Conservation (phyloP, 1,284 basidiomycete genomes). For the Malassezia dermatis region DNA sequence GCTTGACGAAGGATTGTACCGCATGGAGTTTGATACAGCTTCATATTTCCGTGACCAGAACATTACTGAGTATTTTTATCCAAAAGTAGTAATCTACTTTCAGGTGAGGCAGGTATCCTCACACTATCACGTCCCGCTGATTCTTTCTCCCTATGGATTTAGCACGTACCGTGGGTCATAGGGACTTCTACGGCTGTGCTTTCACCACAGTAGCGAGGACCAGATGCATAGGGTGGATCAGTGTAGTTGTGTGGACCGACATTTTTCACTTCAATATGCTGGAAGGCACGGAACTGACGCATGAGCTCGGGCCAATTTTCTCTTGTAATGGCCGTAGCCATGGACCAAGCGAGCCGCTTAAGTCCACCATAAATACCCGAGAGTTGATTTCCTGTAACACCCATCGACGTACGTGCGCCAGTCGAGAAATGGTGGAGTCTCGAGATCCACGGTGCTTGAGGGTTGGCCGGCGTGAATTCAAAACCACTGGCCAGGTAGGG, state of each 20-base stretch:
- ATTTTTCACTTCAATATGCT: slow-evolving; percentile 3
- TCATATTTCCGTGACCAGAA: neutral
- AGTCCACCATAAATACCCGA: slow-evolving; percentile 11
- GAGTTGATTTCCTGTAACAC: slow-evolving; percentile 10
- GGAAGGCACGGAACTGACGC: slow-evolving; percentile 6
- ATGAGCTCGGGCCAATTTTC: slow-evolving; percentile 11
- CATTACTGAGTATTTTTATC: neutral
- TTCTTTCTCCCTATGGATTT: slow-evolving; percentile 8
- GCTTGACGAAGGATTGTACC: neutral
- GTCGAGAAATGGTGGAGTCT: slow-evolving; percentile 12
- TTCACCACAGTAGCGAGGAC: neutral
- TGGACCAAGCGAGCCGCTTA: slow-evolving; percentile 11
- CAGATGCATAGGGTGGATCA: slow-evolving; percentile 3
- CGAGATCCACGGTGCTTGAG: neutral
- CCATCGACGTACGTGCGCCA: slow-evolving; percentile 9
- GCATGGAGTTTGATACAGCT: slow-evolving; percentile 2
- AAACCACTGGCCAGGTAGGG: slow-evolving; percentile 8
- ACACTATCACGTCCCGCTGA: slow-evolving; percentile 11
- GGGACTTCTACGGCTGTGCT: neutral
- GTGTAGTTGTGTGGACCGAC: neutral
- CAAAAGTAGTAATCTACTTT: neutral
- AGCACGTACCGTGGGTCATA: slow-evolving; percentile 13
- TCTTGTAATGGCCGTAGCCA: slow-evolving; percentile 9
- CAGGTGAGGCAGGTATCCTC: neutral
- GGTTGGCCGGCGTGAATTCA: slow-evolving; percentile 1